These are phyloP conservation scores for Botryotinia calthae DNA, from an alignment of 2,329 filamentous ascomycete species.

Conservation along the genomic window DNA sequence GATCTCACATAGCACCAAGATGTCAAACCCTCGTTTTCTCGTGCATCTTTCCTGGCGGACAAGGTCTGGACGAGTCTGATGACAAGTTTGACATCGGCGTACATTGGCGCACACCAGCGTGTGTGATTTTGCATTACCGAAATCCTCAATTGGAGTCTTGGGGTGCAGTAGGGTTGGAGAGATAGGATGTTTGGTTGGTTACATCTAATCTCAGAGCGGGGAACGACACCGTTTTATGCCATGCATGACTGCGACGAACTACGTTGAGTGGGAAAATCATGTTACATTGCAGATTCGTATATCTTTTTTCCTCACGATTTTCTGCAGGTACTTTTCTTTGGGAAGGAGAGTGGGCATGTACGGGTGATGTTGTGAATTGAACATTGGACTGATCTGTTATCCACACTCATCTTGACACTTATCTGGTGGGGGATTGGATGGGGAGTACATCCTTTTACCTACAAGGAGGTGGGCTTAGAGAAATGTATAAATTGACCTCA, in stretches of 20 bases:
- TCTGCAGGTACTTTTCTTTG: background rate
- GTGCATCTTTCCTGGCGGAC: slow-evolving; percentile 10
- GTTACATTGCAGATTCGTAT: slow-evolving; percentile 3
- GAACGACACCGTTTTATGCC: background rate
- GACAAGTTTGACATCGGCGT: background rate
- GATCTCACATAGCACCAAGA: background rate
- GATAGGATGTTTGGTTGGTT: background rate
- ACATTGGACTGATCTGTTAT: background rate
- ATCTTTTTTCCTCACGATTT: background rate
- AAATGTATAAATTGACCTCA: background rate
- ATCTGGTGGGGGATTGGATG: slow-evolving; percentile 1
- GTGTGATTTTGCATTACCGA: background rate
- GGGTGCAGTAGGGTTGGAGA: background rate
- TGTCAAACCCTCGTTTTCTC: slow-evolving; percentile 19
- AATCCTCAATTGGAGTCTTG: background rate
- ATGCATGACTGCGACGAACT: background rate
- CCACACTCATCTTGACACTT: background rate
- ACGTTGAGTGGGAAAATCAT: background rate
- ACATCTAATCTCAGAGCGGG: slow-evolving; percentile 9
- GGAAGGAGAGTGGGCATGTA: background rate
- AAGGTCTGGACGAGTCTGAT: slow-evolving; percentile 1
- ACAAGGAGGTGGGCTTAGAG: background rate
- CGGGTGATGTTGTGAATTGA: background rate
- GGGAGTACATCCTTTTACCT: background rate
- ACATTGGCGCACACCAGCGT: background rate